Base-by-base conservation (phyloP, 2,329 filamentous ascomycete species). In the Clonostachys sp. region DNA sequence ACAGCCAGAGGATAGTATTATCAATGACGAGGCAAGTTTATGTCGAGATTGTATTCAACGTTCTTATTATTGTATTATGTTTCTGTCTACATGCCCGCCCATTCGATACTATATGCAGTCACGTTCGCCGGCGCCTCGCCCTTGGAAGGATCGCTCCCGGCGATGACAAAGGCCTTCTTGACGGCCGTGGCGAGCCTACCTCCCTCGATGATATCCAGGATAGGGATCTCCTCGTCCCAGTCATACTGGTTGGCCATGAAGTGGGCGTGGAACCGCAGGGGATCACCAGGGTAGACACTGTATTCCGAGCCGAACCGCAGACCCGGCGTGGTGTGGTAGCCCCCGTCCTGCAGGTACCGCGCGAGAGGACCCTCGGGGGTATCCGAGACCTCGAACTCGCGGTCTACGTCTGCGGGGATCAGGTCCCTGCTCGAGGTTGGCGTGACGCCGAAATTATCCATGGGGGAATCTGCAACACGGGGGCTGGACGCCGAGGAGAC, bases 251-350 rank as follows among this genome's bases (percentile, higher is more conserved):
- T 87, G 8, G 86, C 89, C 57, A 96, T 78, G 64, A 96, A 97
- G 65, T 99, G 94, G 42, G 90, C 94, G 66, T 99, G 94, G 64
- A 95, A 99, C 12, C 94, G 85, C 45, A 99, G 74, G 2, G 94
- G 91, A 63, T 99, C 94, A 42, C 94, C 94, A 0, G 94, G 94
- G 59, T 99, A 99, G 6, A 95, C 89, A 56, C 91, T 90, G 67
- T 95, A 96, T 60, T 94, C 84, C 57, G 91, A 95, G 24, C 94
- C 94, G 60, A 99, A 99, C 24, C 94, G 88, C 45, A 99, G 77
- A 9, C 94, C 94, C 2, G 94, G 94, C 47, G 91, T 91, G 60
- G 94, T 83, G 70, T 87, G 97, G 68, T 92, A 96, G 44, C 87
- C 88, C 16, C 79, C 75, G 8, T 78, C 74, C 60, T 96, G 89